Base-by-base conservation (phyloP, 345 rosid genomes). In the Salix suchowensis region DNA sequence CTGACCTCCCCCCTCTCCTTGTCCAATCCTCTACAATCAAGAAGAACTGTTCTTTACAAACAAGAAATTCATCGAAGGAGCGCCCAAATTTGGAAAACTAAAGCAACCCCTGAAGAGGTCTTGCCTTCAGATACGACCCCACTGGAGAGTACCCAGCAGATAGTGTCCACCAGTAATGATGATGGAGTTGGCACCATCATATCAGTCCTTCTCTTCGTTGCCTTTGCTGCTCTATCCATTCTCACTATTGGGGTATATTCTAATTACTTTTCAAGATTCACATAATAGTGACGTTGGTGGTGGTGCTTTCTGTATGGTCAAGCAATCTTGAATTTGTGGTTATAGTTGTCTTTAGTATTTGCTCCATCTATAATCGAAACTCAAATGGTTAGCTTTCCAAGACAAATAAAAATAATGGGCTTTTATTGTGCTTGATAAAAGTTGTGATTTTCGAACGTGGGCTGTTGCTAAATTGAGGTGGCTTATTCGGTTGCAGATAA, bases 211-310 rank as follows among this genome's bases (percentile, higher is more conserved):
- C 88, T 92, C 77, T 58, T 88, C 74, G n/a, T 76, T 37, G 97
- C 98, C 68, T 92, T 94, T 65, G 66, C 77, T 70, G 87, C 84
- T 76, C 87, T 92, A 36, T 66, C 89, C 10, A 78, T 94, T 77
- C 96, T 94, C 81, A 91, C 97, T 8, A 77, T 91, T 77, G 97
- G 97, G 88, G 96, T 94, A 84, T 87, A 37, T 42, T 32, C 19
- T 37, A 5, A 23, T 7, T 30, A 21, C 65, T 26, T 72, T 60
- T 24, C 54, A 39, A 65, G 77, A 75, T 75, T 75, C 21, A 48
- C 28, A 34, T 10, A 28, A 21, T 52, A 44, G 24, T 69, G 3
- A 11, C 14, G 46, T 2, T 42, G 46, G 46, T 42, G 46, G 46
- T 10, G 46, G 46, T 42, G 46, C 14, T 42, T 42, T 46, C 52